Conservation (phyloP, 805 yeast genomes). For the Ogataea siamensis region DNA sequence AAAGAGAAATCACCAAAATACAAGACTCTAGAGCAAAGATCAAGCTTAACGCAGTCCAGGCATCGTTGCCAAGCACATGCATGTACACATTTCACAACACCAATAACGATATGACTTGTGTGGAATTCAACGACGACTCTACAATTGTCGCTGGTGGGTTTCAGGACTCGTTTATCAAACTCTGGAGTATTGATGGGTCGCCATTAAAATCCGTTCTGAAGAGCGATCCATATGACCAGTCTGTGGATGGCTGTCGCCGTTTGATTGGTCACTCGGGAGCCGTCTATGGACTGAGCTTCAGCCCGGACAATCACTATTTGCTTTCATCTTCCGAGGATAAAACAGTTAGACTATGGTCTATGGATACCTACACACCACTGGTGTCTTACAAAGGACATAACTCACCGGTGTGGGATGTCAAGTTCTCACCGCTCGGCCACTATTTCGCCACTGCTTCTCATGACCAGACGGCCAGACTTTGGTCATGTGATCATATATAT, state of each 20-base stretch:
- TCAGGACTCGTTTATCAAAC: conserved; percentile 83
- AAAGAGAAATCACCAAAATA: conserved; percentile 71
- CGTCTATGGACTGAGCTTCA: conserved; percentile 84
- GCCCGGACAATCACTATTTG: conserved; percentile 83
- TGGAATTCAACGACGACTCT: conserved; percentile 85
- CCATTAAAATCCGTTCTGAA: conserved; percentile 65
- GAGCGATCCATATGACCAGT: conserved; percentile 47
- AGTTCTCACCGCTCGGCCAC: conserved; percentile 92
- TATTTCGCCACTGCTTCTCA: conserved; percentile 98
- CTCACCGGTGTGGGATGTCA: conserved; percentile 97
- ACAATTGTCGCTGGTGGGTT: conserved; percentile 91
- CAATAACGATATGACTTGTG: conserved; percentile 78
- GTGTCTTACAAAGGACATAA: conserved; percentile 96
- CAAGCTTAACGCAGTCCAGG: conserved; percentile 64
- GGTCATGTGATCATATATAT: conserved; percentile 98
- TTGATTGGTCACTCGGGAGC: conserved; percentile 93
- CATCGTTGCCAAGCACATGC: conserved; percentile 89
- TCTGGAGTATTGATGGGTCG: conserved; percentile 93
- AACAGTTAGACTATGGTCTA: conserved; percentile 89
- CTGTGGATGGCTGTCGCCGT: conserved; percentile 40
- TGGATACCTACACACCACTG: conserved; percentile 83
- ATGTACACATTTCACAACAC: conserved; percentile 98
- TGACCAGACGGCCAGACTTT: conserved; percentile 94
- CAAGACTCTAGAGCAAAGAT: conserved; percentile 80
- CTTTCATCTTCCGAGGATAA: conserved; percentile 87